These are phyloP conservation scores for Prunus padus DNA, from an alignment of 306 rosid genomes.

Conservation along the genomic window DNA sequence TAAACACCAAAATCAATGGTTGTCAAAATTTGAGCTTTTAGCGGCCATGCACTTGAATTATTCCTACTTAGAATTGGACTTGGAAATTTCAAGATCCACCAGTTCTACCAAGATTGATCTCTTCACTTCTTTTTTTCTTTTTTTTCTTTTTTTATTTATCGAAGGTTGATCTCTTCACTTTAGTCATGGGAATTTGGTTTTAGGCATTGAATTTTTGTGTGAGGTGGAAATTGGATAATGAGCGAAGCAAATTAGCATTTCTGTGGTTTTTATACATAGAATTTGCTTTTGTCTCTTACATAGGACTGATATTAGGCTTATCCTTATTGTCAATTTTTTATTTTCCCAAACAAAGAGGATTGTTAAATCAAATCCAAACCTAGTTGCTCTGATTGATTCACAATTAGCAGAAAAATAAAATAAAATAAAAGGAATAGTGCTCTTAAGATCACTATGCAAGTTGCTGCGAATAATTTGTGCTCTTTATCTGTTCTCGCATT, in stretches of 20 bases:
- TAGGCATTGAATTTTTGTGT: background rate
- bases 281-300: background rate
- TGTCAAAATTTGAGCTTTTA: background rate
- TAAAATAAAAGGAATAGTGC: background rate
- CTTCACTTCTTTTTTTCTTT: no score
- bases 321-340: background rate
- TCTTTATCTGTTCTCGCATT: background rate
- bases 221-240: background rate
- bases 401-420: background rate
- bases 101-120: background rate
- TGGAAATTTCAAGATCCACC: constrained; percentile 1
- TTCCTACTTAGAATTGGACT: background rate
- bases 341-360: background rate
- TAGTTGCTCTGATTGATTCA: background rate
- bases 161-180: constrained; percentile 13
- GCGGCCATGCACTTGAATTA: background rate
- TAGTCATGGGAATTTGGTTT: background rate
- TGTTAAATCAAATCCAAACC: background rate
- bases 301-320: background rate
- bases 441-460: background rate
- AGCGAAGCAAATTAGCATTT: background rate
- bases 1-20: background rate
- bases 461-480: background rate
- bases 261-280: background rate
- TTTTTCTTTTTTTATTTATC: no score